Base-by-base conservation (phyloP, 2,329 filamentous ascomycete species). In the Esteya vermicola region DNA sequence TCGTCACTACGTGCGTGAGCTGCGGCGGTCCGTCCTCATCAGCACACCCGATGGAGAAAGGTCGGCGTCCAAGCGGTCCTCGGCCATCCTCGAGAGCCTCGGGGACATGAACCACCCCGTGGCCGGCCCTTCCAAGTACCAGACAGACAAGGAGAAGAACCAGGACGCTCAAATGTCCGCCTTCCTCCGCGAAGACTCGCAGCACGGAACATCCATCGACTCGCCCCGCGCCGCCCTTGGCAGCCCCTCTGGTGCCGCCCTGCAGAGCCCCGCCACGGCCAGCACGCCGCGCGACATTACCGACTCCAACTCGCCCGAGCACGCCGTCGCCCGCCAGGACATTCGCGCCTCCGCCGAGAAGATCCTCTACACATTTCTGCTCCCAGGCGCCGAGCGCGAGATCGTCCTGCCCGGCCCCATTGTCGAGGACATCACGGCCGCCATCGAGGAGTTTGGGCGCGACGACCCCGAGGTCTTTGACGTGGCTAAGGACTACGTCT, bases 401-500 rank as follows among this genome's bases (percentile, higher is more conserved):
- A 96, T 98, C 50, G 86, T 88, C 35, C 72, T 98, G 6, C 89
- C 91, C 0, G 81, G 88, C 45, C 78, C 78, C 26, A 94, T 96
- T 54, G 81, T 89, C 1, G 72, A 82, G 40, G 79, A 88, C 20
- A 88, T 96, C 44, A 93, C 86, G 30, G 72, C 78, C 18, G 75
- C 85, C 13, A 93, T 98, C 47, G 91, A 98, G 61, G 81, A 89
- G 50, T 79, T 85, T 48, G 85, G 85, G 34, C 78, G 91, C 51
- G 91, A 96, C 52, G 91, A 98, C 55, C 91, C 91, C 0, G 91
- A 98, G 58, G 82, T 98, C 12, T 98, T 98, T 52, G 91, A 96
- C 56, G 78, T 85, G 18, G 91, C 91, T 40, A 98, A 98, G 66
- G 91, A 98, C 63, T 98, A 96, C 57, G 91, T 96, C 46, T 98